Base-by-base conservation (phyloP, 2,329 filamentous ascomycete species). In the Arthrobotrys sinensis region DNA sequence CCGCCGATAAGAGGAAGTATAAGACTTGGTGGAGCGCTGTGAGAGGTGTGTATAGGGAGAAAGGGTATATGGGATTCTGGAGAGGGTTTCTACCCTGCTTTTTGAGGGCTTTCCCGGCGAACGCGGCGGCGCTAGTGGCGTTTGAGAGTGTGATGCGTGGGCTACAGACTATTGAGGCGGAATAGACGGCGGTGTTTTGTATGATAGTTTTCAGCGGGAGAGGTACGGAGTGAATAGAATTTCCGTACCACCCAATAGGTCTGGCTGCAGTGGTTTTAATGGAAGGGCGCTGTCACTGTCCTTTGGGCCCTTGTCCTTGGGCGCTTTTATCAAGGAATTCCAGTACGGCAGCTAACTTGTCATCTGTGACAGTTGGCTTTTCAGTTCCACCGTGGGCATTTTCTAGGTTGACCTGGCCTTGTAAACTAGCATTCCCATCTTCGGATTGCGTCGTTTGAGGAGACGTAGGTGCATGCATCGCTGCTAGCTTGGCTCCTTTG, bases 41-140 rank as follows among this genome's bases (percentile, higher is more conserved):
- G 0, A 86, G 83, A 65, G 89, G 91, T 0, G 92, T 98, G 1
- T 96, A 92, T 82, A 86, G 86, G 57, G 94, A 97, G 83, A 86
- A 85, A 57, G 96, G 96, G 0, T 90, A 86, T 85, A 91, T 85
- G 83, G 96, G 94, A 0, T 98, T 94, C 84, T 98, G 94, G 91
- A 89, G 96, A 81, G 96, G 96, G 0, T 99, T 99, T 82, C 82
- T 97, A 82, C 96, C 96, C 1, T 98, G 95, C 84, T 97, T 98
- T 83, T 84, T 98, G 83, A 87, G 96, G 80, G 96, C 96, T 2
- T 98, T 98, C 84, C 96, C 96, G 12, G 95, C 96, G 24, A 98
- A 98, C 86, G 96, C 94, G 0, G 92, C 96, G 89, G 95, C 96
- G 1, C 85, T 98, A 83, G 90, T 97, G 67, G 94, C 92, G 32